phyloP scores from a whole-genome alignment of 2,329 filamentous ascomycete genomes.

The Truncatella angustata region DNA sequence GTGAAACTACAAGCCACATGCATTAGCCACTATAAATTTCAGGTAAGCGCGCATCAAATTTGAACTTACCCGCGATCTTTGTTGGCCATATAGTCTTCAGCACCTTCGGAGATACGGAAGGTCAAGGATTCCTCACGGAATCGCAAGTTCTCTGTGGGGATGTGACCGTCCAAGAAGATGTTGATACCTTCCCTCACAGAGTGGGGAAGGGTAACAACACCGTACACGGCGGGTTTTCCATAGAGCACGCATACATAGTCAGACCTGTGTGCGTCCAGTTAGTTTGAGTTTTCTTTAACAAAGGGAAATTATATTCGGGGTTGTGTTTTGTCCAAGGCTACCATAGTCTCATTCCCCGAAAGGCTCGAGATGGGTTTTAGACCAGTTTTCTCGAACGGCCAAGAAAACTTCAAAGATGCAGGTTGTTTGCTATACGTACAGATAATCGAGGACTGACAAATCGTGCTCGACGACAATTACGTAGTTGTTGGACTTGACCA shows the following conservation, averaged over 20 bases:
- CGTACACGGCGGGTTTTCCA: conserved; percentile 91
- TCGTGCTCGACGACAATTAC: conserved; percentile 99
- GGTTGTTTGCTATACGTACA: conserved; percentile 53
- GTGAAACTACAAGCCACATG: no score
- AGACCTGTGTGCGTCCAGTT: conserved; percentile 44
- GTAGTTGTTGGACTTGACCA: conserved; percentile 86
- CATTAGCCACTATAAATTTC: no score
- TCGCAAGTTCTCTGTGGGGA: conserved; percentile 95
- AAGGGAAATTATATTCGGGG: background rate
- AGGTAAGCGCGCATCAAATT: no score
- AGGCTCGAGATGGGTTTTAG: no score
- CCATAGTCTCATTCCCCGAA: no score
- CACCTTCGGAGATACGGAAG: conserved; percentile 87
- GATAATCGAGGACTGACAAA: conserved; percentile 95
- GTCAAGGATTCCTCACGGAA: conserved; percentile 97
- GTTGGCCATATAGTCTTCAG: conserved; percentile 84
- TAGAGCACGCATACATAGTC: conserved; percentile 92
- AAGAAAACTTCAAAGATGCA: background rate
- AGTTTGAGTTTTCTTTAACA: background rate
- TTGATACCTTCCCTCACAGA: conserved; percentile 99
- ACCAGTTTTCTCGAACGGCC: no score
- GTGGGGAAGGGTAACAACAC: conserved; percentile 92
- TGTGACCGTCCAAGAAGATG: conserved; percentile 97
- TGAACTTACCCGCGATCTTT: conserved; percentile 80
- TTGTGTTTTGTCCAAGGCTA: no score